Evolutionary conservation across 2,329 filamentous ascomycete genomes (phyloP), one percentile per base, ranked within the genome.

Genomic region (Monilinia fructicola): DNA sequence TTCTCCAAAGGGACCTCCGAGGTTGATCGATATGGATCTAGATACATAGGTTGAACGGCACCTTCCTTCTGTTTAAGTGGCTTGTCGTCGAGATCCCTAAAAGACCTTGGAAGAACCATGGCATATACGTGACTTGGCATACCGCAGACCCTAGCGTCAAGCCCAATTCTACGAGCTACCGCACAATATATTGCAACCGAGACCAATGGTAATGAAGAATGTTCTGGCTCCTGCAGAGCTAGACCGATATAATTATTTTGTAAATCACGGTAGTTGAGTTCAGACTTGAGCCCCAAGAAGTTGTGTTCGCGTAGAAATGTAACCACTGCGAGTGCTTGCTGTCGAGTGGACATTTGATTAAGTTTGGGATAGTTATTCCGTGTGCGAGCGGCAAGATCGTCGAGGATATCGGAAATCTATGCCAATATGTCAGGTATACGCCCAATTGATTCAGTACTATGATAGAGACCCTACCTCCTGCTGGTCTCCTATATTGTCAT

Each of bases 211-310:
- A 97, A 82, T 1, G 93, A 94, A 38, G 91, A 88, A 73, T 96
- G 92, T 0, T 85, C 83, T 9, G 85, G 79, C 60, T 90, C 87
- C 46, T 86, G 87, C 54, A 98, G 81, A 4, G 91, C 92, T 69
- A 96, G 83, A 12, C 92, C 92, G 66, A 99, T 87, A 72, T 97
- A 91, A 73, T 91, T 96, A 77, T 98, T 96, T 69, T 91, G 87
- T 67, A 98, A 79, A 67, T 90, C 88, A 72, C 92, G 87, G 76
- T 95, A 97, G 65, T 89, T 86, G 53, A 81, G 76, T 10, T 87
- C 85, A 5, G 82, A 80, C n/a, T 86, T 79, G 66, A 92, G 84
- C 54, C 93, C 93, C 1, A 86, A 86, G 71, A 96, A 84, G 65
- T 90, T 87, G 48, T 87, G 84, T 3, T 78, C 76, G 65, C 88